Evolutionary conservation across 2,329 filamentous ascomycete genomes (phyloP).

Genomic region (Polychaeton citri): DNA sequence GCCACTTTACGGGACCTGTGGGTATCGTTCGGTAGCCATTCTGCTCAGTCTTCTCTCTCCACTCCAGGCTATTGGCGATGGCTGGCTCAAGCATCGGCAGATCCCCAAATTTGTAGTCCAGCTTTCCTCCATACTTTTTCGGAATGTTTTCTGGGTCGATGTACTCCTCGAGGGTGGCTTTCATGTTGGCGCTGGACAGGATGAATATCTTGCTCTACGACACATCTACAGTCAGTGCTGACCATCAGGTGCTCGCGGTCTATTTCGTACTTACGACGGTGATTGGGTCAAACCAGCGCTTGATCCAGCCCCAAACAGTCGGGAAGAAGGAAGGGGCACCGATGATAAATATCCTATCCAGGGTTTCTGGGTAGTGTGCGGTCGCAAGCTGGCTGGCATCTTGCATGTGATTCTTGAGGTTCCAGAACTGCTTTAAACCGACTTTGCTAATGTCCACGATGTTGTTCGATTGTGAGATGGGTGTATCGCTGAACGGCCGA

Average conservation of each 20-base stretch:
- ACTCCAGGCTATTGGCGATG: slow-evolving; percentile 29
- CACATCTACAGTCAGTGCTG: too few species aligned
- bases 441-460: slow-evolving; percentile 88
- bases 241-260: too few species aligned
- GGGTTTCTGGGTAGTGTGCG: slow-evolving; percentile 86
- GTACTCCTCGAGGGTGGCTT: slow-evolving; percentile 63
- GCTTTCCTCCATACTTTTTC: slow-evolving; percentile 74
- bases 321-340: slow-evolving; percentile 84
- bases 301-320: slow-evolving; percentile 89
- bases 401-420: slow-evolving; percentile 87
- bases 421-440: slow-evolving; percentile 89
- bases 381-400: slow-evolving; percentile 78
- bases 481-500: slow-evolving; percentile 62
- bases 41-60: slow-evolving; percentile 20
- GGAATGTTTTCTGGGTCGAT: slow-evolving; percentile 76
- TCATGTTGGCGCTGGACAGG: slow-evolving; percentile 58
- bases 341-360: slow-evolving; percentile 78
- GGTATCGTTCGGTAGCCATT: slow-evolving; percentile 29
- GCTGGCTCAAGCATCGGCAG: slow-evolving; percentile 55
- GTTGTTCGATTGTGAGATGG: slow-evolving; percentile 84
- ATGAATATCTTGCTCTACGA: slow-evolving; percentile 90
- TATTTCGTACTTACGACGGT: slow-evolving; percentile 48
- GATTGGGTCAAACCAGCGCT: slow-evolving; percentile 81
- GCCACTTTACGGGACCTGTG: slow-evolving; percentile 34
- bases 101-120: slow-evolving; percentile 71